Conservation (phyloP, 139 green algal species). For the Chlamydomonas applanata region DNA sequence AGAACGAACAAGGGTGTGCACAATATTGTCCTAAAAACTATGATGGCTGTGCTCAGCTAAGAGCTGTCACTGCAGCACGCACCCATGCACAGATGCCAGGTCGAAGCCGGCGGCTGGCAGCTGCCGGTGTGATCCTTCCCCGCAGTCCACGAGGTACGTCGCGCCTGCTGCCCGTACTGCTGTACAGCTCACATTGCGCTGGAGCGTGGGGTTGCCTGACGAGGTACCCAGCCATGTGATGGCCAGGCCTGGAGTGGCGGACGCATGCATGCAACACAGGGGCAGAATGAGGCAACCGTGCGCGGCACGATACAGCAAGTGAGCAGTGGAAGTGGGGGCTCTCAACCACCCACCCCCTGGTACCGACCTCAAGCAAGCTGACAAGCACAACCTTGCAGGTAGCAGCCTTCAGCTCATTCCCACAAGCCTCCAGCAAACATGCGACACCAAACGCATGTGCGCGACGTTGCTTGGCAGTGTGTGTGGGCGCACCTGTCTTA, state of each 20-base stretch:
- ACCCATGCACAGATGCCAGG: conserved; percentile 39
- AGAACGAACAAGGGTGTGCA: neutral
- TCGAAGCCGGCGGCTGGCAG: conserved; percentile 45
- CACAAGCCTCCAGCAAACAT: too few relatives aligned
- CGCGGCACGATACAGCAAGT: too few relatives aligned
- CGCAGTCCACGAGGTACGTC: conserved; percentile 84
- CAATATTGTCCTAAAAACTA: too few relatives aligned
- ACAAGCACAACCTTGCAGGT: too few relatives aligned
- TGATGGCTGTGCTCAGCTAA: too few relatives aligned
- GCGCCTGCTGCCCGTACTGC: conserved; percentile 41
- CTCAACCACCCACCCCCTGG: too few relatives aligned
- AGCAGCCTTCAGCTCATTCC: too few relatives aligned
- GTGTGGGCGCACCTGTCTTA: conserved; percentile 2
- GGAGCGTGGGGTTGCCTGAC: conserved; percentile 62
- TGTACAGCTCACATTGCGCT: conserved; percentile 85
- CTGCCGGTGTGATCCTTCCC: conserved; percentile 85
- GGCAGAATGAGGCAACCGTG: too few relatives aligned
- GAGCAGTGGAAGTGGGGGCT: too few relatives aligned
- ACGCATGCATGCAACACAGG: neutral
- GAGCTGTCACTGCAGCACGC: neutral
- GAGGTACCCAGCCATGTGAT: conserved; percentile 90
- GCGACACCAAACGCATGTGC: too few relatives aligned
- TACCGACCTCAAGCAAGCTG: too few relatives aligned
- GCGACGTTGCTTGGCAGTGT: too few relatives aligned
- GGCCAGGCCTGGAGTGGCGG: conserved; percentile 33